Evolutionary conservation across 1,139 yeast species (phyloP), one percentile per base, ranked within the genome.

Genomic region (Blastobotrys malaysiensis): DNA sequence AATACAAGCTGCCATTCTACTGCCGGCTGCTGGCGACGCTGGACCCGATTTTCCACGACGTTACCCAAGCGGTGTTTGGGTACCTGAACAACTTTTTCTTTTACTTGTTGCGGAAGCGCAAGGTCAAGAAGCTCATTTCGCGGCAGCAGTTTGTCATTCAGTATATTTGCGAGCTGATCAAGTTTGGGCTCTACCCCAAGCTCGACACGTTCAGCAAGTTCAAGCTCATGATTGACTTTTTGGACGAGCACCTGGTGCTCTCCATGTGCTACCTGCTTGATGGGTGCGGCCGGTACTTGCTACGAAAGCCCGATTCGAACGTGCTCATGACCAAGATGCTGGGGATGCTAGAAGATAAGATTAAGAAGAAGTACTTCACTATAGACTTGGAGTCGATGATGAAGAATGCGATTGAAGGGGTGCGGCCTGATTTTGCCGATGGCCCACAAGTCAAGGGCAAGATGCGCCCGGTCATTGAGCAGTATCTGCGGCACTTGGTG

Each of bases 151-250:
- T 73, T 31, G 82, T 79, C 59, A 78, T 87, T 44, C 74, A 78
- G 43, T 85, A 86, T 50, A 84, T 88, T 59, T 75, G 83, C 51
- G 97, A 91, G 64, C 73, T 90, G 72, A 80, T 86, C 49, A 88
- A 88, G 65, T 91, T 90, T 68, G 82, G 80, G 60, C 68, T 89
- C 61, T 75, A 90, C n/a, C 95, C 96, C 0, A 73, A 76, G 19
- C 86, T 81, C 68, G 76, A 85, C 53, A 76, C 85, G 3, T 86
- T 89, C 67, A 93, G 89, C 68, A 86, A 83, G 65, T 78, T 86
- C 53, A 75, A 86, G 77, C 79, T 55, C 69, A 86, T 52, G 72
- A 77, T 56, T 39, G 60, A 53, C 47, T 45, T 50, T 22, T 58
- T 61, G 46, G 65, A 60, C 52, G 53, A 56, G 20, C 46, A 49